Evolutionary conservation across 225 moss, liverwort and hornwort genomes (phyloP).

Genomic region (Marchantia paleacea): DNA sequence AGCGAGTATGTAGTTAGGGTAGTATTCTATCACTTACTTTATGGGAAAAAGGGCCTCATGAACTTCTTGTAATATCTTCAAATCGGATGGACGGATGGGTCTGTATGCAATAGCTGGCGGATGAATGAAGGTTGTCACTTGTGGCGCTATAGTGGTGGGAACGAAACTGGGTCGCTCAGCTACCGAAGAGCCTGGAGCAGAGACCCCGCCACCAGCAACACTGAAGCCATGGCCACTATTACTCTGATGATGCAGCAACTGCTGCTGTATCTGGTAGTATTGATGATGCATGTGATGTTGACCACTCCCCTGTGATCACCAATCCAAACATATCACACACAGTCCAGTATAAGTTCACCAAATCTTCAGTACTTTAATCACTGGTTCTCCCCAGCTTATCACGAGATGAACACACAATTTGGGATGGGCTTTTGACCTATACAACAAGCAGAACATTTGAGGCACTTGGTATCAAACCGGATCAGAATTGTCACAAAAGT

Average conservation of each 20-base stretch:
- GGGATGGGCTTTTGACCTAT: too few species aligned
- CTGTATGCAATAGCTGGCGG: slow-evolving; percentile 71
- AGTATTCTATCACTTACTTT: slow-evolving; percentile 47
- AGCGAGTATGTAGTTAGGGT: too few species aligned
- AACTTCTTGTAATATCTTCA: slow-evolving; percentile 65
- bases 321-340: too few species aligned
- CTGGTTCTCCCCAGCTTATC: too few species aligned
- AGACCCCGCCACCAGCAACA: slow-evolving; percentile 31
- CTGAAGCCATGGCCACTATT: slow-evolving; percentile 41
- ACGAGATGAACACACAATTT: too few species aligned
- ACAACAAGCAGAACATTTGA: too few species aligned
- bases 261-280: slow-evolving; percentile 51
- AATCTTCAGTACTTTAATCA: too few species aligned
- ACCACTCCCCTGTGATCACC: slow-evolving; percentile 42
- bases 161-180: slow-evolving; percentile 37
- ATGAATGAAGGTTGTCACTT: slow-evolving; percentile 51
- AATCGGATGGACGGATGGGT: slow-evolving; percentile 76
- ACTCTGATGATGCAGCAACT: slow-evolving; percentile 53
- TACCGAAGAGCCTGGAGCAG: slow-evolving; percentile 40
- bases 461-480: too few species aligned
- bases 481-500: too few species aligned
- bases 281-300: slow-evolving; percentile 59
- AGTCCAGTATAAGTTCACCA: too few species aligned
- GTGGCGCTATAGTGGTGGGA: slow-evolving; percentile 48
- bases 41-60: slow-evolving; percentile 90